phyloP scores from a whole-genome alignment of 345 rosid species.

The Sonneratia alba region DNA sequence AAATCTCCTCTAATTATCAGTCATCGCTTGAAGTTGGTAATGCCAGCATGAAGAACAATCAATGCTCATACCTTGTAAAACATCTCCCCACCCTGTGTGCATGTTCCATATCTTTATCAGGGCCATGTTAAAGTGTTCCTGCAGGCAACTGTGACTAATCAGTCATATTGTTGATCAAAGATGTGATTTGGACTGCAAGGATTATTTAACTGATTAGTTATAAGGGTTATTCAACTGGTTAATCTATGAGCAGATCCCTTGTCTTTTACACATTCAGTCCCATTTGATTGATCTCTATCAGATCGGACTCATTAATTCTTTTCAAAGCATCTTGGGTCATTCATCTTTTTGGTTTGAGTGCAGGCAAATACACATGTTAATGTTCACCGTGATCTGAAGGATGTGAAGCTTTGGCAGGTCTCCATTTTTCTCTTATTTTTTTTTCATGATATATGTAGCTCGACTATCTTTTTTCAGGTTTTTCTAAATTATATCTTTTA shows the following conservation, averaged over 20 bases:
- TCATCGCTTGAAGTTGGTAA: too few relatives aligned
- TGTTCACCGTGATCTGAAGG: constrained; percentile 68
- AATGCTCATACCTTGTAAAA: too few relatives aligned
- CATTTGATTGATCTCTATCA: neutral
- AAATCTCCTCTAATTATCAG: too few relatives aligned
- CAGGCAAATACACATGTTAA: constrained; percentile 98
- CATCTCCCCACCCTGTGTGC: too few relatives aligned
- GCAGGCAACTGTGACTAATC: neutral
- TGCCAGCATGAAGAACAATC: too few relatives aligned
- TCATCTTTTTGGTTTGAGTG: constrained; percentile 9
- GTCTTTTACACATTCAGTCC: too few relatives aligned
- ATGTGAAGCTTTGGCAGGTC: constrained; percentile 99
- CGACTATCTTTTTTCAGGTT: neutral
- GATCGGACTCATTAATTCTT: neutral
- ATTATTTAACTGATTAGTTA: neutral
- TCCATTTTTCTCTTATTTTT: neutral
- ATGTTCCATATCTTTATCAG: too few relatives aligned
- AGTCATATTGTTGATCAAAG: neutral
- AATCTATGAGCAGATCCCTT: neutral
- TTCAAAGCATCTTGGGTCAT: constrained; percentile 3
- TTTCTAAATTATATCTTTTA: neutral
- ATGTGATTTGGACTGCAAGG: neutral
- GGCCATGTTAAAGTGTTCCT: too few relatives aligned
- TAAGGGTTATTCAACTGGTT: neutral
- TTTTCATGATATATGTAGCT: neutral